Evolutionary conservation across 306 rosid species (phyloP), one percentile per base, ranked within the genome.

Genomic region (Mimosa pudica): DNA sequence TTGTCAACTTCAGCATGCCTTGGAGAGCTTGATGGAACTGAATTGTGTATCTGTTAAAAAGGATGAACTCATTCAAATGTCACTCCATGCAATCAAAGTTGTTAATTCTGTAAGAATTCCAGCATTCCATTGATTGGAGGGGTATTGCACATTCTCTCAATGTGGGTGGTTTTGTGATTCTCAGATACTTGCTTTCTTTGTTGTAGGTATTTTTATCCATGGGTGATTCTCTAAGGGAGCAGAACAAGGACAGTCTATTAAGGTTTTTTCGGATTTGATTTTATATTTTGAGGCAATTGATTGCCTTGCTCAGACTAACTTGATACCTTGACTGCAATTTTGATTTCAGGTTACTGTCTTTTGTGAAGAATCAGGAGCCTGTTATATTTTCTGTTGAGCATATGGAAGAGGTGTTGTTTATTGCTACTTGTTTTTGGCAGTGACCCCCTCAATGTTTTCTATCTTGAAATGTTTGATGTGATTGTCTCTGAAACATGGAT

Each of bases 201-300:
- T 79, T 79, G 77, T 84, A 95, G 99, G 98, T 79, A 71, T 89
- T 90, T 76, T 66, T 84, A 82, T 84, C 91, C 71, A 86, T 89
- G 94, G 86, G 83, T 46, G 20, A 67, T 55, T 72, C 67, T 42
- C 82, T 80, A 24, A 95, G 88, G 86, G 88, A 89, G 65, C 86
- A 79, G 79, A 80, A 76, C 64, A 87, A 79, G 83, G 87, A 85
- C 8, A 71, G 7, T 55, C 67, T 95, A 36, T 75, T 65, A 36
- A 93, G 99, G 99, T 95, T 84, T 64, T 47, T 12, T n/a, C n/a
- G 16, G 57, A 16, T 63, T 45, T 16, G 55, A 24, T n/a, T 46
- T 79, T 5, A 65, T 70, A 10, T 45, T 47, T 51, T 49, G 32
- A 70, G 35, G 51, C 20, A 36, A 77, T 58, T 48, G 20, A 18